phyloP scores from a whole-genome alignment of 192 early-diverging fungal genomes.

The Glomus cerebriforme region DNA sequence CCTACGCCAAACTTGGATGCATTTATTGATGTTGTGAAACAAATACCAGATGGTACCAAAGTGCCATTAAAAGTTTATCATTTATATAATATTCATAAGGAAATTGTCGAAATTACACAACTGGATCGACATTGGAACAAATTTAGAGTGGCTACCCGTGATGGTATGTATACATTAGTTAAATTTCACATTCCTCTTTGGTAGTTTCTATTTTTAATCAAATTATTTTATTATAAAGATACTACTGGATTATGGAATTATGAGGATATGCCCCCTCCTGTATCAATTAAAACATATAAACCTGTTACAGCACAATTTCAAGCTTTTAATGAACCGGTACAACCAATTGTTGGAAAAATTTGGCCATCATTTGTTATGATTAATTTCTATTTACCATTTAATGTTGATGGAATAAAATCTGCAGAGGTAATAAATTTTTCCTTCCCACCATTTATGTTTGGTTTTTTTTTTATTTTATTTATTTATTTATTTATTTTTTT shows the following conservation, averaged over 20 bases:
- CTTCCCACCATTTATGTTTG: no score
- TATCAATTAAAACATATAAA: constrained; percentile 42
- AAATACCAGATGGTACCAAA: constrained; percentile 60
- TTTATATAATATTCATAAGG: constrained; percentile 80
- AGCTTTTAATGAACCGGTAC: constrained; percentile 68
- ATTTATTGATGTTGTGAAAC: constrained; percentile 64
- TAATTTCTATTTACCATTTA: constrained; percentile 76
- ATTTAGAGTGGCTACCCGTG: constrained; percentile 76
- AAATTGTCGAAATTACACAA: constrained; percentile 79
- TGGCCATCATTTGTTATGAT: constrained; percentile 84
- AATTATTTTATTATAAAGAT: constrained; percentile 39
- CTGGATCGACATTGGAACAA: constrained; percentile 87
- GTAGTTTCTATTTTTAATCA: neutral
- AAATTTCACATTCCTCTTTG: no score
- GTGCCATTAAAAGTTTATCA: constrained; percentile 68
- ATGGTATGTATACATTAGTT: constrained; percentile 51
- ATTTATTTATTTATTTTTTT: neutral
- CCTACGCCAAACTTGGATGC: constrained; percentile 66
- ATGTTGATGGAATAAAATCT: constrained; percentile 71
- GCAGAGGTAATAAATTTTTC: constrained; percentile 42
- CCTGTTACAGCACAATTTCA: constrained; percentile 75
- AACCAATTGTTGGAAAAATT: constrained; percentile 67
- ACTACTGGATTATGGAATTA: constrained; percentile 82
- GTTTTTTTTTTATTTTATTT: neutral
- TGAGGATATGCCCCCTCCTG: constrained; percentile 65